Evolutionary conservation across 108 stramenopile species (phyloP).

Genomic region (Cyclotella atomus): DNA sequence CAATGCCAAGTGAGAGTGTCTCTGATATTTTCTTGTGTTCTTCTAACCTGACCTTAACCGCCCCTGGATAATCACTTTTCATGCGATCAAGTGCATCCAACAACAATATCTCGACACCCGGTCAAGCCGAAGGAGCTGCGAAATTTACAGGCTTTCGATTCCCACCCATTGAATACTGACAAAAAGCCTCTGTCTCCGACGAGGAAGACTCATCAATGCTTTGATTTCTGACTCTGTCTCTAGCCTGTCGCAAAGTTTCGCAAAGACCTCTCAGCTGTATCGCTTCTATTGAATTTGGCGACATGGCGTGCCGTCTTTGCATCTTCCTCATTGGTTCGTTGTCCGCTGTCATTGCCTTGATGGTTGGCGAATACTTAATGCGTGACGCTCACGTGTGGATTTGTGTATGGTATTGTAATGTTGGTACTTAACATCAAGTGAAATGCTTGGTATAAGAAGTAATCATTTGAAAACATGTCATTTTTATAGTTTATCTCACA

Average conservation of each 20-base stretch:
- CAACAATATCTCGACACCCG: background rate
- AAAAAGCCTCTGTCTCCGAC: background rate
- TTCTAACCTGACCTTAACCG: background rate
- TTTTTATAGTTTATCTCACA: too few species aligned
- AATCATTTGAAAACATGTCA: too few species aligned
- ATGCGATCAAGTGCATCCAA: background rate
- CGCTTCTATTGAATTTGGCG: background rate
- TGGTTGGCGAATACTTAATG: too few species aligned
- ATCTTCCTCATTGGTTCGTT: background rate
- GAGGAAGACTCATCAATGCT: background rate
- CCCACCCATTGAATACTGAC: background rate
- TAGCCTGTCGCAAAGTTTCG: background rate
- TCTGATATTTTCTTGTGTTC: background rate
- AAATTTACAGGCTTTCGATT: background rate
- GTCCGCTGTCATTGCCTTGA: background rate
- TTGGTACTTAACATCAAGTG: too few species aligned
- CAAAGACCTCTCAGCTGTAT: background rate
- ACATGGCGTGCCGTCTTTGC: conserved; percentile 12
- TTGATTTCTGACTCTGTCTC: background rate
- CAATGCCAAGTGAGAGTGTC: too few species aligned
- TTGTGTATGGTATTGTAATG: too few species aligned
- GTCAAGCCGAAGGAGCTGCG: conserved; percentile 1
- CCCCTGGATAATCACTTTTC: background rate
- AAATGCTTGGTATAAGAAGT: too few species aligned
- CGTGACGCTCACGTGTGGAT: too few species aligned